Evolutionary conservation across 148 eudicot species (phyloP).

Genomic region (Amaranthus hypochondriacus): DNA sequence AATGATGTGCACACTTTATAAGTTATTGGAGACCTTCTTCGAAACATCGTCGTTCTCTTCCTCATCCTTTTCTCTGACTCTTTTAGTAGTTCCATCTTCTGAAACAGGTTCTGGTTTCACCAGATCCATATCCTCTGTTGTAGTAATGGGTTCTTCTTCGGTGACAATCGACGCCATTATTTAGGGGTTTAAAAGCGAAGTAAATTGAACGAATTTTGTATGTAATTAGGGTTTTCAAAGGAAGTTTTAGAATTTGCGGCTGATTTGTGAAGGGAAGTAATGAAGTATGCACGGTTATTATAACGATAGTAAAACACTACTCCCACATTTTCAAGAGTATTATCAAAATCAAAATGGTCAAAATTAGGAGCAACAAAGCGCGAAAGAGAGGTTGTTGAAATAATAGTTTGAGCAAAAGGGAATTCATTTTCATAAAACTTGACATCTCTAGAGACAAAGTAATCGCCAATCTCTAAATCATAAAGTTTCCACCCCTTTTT

Average conservation of each 20-base stretch:
- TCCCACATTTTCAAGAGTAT: background rate
- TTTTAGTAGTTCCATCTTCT: slow-evolving; percentile 29
- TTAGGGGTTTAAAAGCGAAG: background rate
- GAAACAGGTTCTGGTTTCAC: slow-evolving; percentile 26
- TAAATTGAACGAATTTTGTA: slow-evolving; percentile 3
- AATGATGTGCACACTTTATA: too few relatives aligned
- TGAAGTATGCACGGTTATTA: background rate
- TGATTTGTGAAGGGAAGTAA: background rate
- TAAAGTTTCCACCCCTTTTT: slow-evolving; percentile 8
- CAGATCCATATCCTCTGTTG: slow-evolving; percentile 47
- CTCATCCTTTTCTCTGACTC: slow-evolving; percentile 49
- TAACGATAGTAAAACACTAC: too few relatives aligned
- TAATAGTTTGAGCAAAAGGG: background rate
- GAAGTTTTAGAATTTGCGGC: background rate
- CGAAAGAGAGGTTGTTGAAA: background rate
- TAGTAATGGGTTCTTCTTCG: slow-evolving; percentile 17
- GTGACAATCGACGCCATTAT: slow-evolving; percentile 38
- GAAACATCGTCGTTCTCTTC: slow-evolving; percentile 29
- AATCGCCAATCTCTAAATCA: background rate
- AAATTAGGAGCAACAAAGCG: background rate
- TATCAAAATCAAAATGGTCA: background rate
- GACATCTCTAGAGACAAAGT: slow-evolving; percentile 10
- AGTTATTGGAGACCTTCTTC: slow-evolving; percentile 31
- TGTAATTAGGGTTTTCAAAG: slow-evolving; percentile 25
- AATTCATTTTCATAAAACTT: slow-evolving; percentile 2